A percentile compares a stretch with the other conserved stretches of the same genome.
These are phyloP conservation scores for Litsea cubeba DNA, from an alignment of 164 flowering plant genomes.

Conservation along the genomic window DNA sequence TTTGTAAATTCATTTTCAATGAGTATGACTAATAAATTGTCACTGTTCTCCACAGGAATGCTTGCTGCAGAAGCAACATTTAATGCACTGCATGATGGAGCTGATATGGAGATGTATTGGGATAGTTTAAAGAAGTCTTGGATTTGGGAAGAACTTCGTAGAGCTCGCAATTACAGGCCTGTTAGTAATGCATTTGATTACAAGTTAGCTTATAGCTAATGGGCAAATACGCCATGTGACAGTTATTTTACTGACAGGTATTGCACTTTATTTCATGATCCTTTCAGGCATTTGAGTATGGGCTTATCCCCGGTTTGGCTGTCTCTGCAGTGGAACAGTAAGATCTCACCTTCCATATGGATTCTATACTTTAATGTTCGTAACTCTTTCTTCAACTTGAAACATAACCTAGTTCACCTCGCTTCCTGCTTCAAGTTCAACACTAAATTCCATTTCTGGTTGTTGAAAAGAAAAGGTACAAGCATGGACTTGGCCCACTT, in stretches of 20 bases:
- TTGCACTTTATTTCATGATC: slow-evolving; percentile 5
- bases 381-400: background rate
- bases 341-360: slow-evolving; percentile 16
- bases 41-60: slow-evolving; percentile 54
- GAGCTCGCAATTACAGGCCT: slow-evolving; percentile 85
- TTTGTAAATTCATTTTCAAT: background rate
- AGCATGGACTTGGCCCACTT: background rate
- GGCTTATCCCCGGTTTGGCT: slow-evolving; percentile 82
- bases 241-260: background rate
- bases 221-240: background rate
- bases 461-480: too few relatives aligned
- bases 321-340: slow-evolving; percentile 88
- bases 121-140: slow-evolving; percentile 66
- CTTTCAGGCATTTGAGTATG: slow-evolving; percentile 84
- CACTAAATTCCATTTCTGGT: background rate
- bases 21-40: background rate
- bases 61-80: slow-evolving; percentile 93
- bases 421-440: too few relatives aligned
- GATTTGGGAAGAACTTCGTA: slow-evolving; percentile 88
- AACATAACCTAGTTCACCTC: too few relatives aligned
- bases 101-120: slow-evolving; percentile 67
- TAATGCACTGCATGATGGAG: slow-evolving; percentile 44
- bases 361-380: background rate
- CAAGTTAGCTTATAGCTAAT: background rate
- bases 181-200: slow-evolving; percentile 37